A percentile compares a stretch with the other conserved stretches of the same genome.
Evolutionary conservation across 805 yeast species (phyloP).

Genomic region (Saturnispora sekii): DNA sequence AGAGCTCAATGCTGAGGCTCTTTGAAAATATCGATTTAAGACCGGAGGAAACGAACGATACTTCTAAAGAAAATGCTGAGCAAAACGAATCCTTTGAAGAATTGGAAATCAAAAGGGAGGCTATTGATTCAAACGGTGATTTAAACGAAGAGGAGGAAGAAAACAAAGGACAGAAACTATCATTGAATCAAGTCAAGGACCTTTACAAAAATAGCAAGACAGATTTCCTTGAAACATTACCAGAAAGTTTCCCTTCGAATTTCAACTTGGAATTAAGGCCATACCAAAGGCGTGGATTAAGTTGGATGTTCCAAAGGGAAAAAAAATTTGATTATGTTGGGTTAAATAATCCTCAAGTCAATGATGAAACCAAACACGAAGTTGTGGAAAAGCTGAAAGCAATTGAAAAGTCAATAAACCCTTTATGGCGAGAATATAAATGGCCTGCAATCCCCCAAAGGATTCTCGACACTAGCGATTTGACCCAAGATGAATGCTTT

Average conservation of each 20-base stretch:
- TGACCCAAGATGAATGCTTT: conserved; percentile 27
- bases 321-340: conserved; percentile 43
- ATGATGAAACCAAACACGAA: conserved; percentile 16
- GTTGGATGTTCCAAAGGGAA: conserved; percentile 86
- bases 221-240: conserved; percentile 34
- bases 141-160: conserved; percentile 2
- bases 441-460: conserved; percentile 48
- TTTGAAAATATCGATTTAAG: conserved; percentile 13
- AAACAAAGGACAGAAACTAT: conserved; percentile 24
- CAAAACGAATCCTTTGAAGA: conserved; percentile 13
- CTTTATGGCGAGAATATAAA: conserved; percentile 69
- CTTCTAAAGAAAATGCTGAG: background rate
- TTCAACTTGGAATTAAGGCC: conserved; percentile 54
- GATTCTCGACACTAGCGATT: background rate
- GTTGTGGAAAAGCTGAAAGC: conserved; percentile 18
- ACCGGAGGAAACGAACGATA: background rate
- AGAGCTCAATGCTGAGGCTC: conserved; percentile 10
- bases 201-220: conserved; percentile 63
- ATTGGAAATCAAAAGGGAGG: conserved; percentile 9
- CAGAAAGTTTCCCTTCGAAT: conserved; percentile 49
- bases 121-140: conserved; percentile 5
- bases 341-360: conserved; percentile 18
- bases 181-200: conserved; percentile 63
- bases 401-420: conserved; percentile 54
- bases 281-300: conserved; percentile 76